Percentiles rank a stretch among this genome's conserved stretches.
phyloP scores from a whole-genome alignment of 1,284 basidiomycete genomes.

The Apiotrichum laibachii region DNA sequence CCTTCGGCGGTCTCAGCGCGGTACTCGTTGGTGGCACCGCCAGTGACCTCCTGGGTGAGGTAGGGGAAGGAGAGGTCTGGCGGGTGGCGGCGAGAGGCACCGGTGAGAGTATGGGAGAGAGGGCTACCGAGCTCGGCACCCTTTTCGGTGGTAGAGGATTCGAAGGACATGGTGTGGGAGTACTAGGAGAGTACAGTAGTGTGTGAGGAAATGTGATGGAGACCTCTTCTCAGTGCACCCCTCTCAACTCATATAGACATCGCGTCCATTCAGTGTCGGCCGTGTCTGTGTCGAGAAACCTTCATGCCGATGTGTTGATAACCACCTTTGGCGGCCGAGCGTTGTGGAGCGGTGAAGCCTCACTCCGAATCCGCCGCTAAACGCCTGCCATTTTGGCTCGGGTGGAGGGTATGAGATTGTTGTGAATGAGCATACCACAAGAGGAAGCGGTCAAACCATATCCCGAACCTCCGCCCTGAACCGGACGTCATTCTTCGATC shows the following conservation, averaged over 20 bases:
- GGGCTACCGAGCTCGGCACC: not conserved
- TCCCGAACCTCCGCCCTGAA: constrained; percentile 5
- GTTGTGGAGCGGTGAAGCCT: not conserved
- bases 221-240: not conserved
- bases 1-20: constrained; percentile 32
- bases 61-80: constrained; percentile 37
- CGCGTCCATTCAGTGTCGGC: not conserved
- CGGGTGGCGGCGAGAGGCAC: constrained; percentile 2
- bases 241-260: not conserved
- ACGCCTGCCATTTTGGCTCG: not conserved
- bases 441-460: not conserved
- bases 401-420: not conserved
- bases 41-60: constrained; percentile 29
- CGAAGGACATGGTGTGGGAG: not conserved
- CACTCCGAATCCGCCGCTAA: not conserved
- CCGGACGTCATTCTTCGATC: not conserved
- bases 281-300: not conserved
- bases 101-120: constrained; percentile 7
- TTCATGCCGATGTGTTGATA: not conserved
- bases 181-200: not conserved
- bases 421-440: not conserved
- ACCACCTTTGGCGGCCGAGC: not conserved
- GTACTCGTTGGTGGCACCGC: constrained; percentile 26
- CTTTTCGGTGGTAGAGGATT: not conserved
- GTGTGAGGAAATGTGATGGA: not conserved